Evolutionary conservation across 164 flowering plant species (phyloP).

Genomic region (Umbilicus rupestris): DNA sequence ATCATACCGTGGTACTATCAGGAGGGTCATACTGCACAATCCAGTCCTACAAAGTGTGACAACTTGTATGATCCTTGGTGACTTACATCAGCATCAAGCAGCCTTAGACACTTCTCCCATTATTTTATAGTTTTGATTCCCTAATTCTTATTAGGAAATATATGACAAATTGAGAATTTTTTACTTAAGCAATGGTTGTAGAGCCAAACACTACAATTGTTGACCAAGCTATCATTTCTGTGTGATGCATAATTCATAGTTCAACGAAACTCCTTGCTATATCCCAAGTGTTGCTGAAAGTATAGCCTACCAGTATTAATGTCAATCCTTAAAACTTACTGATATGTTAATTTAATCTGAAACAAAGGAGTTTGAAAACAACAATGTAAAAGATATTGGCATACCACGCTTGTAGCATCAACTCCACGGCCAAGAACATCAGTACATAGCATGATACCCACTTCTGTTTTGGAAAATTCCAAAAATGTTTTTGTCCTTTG

Average conservation of each 20-base stretch:
- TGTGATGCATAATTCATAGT: background rate
- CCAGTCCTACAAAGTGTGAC: slow-evolving; percentile 63
- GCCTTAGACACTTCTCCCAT: background rate
- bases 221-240: too few relatives aligned
- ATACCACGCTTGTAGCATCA: slow-evolving; percentile 92
- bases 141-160: background rate
- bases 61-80: background rate
- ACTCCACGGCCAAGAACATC: slow-evolving; percentile 99
- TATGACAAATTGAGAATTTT: background rate
- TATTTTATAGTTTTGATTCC: background rate
- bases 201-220: background rate
- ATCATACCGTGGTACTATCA: slow-evolving; percentile 77
- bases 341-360: too few relatives aligned
- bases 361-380: too few relatives aligned
- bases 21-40: slow-evolving; percentile 98
- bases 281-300: background rate
- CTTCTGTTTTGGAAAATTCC: slow-evolving; percentile 81
- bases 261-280: background rate
- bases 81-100: background rate
- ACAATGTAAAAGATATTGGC: too few relatives aligned
- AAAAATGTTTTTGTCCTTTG: slow-evolving; percentile 83
- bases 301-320: background rate
- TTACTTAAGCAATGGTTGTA: background rate
- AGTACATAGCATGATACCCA: slow-evolving; percentile 83
- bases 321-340: too few relatives aligned